Percentiles rank a stretch among this genome's conserved stretches.
Conservation (phyloP, 169 alveolate genomes). For the Plasmodium falciparum region DNA sequence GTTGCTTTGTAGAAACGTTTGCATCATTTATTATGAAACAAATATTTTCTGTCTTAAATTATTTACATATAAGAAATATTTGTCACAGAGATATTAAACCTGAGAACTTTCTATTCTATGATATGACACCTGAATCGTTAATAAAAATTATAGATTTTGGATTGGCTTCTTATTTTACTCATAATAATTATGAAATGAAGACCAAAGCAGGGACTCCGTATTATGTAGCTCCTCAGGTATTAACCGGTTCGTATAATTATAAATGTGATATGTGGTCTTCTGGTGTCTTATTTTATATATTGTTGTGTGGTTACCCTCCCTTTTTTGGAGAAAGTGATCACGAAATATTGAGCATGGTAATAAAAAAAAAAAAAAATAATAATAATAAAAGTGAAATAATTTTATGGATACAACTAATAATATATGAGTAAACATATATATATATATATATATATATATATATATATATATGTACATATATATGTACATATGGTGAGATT, state of each 20-base stretch:
- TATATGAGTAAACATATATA: too few relatives aligned
- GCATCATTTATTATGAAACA: conserved; percentile 81
- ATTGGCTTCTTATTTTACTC: conserved; percentile 86
- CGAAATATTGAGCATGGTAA: conserved; percentile 84
- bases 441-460: too few relatives aligned
- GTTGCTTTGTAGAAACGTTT: conserved; percentile 89
- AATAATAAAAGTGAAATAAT: background rate
- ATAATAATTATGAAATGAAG: conserved; percentile 80
- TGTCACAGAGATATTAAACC: conserved; percentile 99
- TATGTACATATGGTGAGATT: background rate
- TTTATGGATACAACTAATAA: too few relatives aligned
- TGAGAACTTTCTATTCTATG: conserved; percentile 93
- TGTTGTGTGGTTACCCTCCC: conserved; percentile 93
- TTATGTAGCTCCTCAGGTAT: conserved; percentile 89
- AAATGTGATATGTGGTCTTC: conserved; percentile 93
- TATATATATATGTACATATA: background rate
- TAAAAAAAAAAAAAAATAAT: background rate
- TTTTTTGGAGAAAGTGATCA: conserved; percentile 91
- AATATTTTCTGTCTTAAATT: conserved; percentile 95
- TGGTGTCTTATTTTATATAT: conserved; percentile 89
- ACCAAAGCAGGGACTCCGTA: conserved; percentile 85
- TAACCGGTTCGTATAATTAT: conserved; percentile 86
- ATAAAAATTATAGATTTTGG: conserved; percentile 93
- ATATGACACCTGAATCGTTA: conserved; percentile 80
- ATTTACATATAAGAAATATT: conserved; percentile 96